Base-by-base conservation (phyloP, 148 eudicot genomes). In the Silene uniflora region DNA sequence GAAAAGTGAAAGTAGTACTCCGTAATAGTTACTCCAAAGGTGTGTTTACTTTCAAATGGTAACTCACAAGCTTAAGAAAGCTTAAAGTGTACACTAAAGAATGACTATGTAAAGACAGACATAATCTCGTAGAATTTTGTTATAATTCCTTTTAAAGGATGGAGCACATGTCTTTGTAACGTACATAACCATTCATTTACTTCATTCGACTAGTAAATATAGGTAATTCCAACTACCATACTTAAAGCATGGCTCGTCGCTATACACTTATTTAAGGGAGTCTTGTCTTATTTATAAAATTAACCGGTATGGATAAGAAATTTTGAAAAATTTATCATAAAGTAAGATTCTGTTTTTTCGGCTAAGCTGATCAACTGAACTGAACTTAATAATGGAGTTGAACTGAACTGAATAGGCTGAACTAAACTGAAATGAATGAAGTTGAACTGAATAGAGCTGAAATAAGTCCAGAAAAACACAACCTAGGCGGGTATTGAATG, bases 101-200 rank as follows among this genome's bases (percentile, higher is more conserved):
- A 69, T 44, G 59, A 69, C 59, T 22, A 47, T 22, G 29, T 6
- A 69, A 19, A 60, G 73, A 49, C 59, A 46, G 18, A 69, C 73
- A 69, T 47, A 12, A 49, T 69, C 32, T 47, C 32, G 25, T 23
- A 22, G 35, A 47, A 23, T 21, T 49, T 46, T 14, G 52, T 8
- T 21, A 47, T n/a, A 29, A 11, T 69, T 22, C 35, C 16, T 22
- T 42, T 68, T 39, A 67, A 63, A 23, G 71, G 24, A 18, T 10
- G 44, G n/a, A 3, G 32, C 19, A 47, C 73, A 69, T 69, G 73
- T 49, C 10, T 49, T 12, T 9, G 4, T 63, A 23, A 63, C 4
- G 18, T 21, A n/a, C 14, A 42, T 42, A 44, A 68, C 24, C 71
- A 39, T 68, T 68, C 54, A n/a, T 18, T 42, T 68, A 19, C 55